Evolutionary conservation across 73 alveolate species (phyloP).

Genomic region (Paramecium sonneborni): DNA sequence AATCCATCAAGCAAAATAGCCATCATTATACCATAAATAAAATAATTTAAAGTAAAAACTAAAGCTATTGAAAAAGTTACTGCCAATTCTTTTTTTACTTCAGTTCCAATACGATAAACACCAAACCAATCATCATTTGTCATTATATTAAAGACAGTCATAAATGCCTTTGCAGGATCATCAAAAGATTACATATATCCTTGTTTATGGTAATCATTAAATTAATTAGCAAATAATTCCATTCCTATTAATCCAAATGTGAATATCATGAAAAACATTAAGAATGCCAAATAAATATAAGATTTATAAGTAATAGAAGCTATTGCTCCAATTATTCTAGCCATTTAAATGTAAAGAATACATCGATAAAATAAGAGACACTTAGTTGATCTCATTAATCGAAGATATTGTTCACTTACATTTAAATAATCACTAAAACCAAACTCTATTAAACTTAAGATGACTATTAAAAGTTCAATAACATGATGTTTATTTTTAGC

Average conservation of each 20-base stretch:
- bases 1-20: neutral
- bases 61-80: neutral
- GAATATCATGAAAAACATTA: neutral
- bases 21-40: neutral
- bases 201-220: neutral
- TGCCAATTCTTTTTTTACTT: neutral
- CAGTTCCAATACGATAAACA: neutral
- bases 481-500: neutral
- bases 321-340: neutral
- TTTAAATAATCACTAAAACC: neutral
- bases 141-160: conserved; percentile 1
- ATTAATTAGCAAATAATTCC: neutral
- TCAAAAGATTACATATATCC: neutral
- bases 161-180: neutral
- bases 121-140: conserved; percentile 30
- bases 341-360: neutral
- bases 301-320: neutral
- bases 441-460: neutral
- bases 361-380: neutral
- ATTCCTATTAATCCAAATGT: neutral
- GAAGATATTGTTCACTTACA: neutral
- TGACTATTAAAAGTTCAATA: neutral
- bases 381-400: neutral
- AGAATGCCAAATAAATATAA: neutral
- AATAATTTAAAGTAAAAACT: neutral